Evolutionary conservation across 2,329 filamentous ascomycete species (phyloP), one percentile per base, ranked within the genome.

Genomic region (Drechslerella dactyloides): DNA sequence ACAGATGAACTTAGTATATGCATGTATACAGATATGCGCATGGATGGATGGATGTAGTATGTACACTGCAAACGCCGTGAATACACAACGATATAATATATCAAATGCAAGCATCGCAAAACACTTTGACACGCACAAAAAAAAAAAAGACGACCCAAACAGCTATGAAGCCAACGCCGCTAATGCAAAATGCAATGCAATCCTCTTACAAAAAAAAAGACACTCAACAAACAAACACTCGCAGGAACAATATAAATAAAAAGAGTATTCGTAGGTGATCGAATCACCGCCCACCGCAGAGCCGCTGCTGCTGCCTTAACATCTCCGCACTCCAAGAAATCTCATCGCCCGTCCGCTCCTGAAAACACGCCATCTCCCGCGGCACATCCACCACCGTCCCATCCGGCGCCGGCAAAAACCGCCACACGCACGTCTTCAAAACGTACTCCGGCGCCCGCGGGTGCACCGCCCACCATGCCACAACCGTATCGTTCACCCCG

Each of bases 391-490:
- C 13, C 35, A 35, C 10, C n/a, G 24, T 35, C 15, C 59, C 59
- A 56, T 63, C 51, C 1, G 51, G 51, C 17, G n/a, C 15, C 8
- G 51, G 8, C 15, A 51, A 24, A 35, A 63, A 63, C 21, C 10
- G 17, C 15, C 35, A 63, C 15, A 48, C 51, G n/a, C 59, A 63
- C 23, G 40, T 48, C 51, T 55, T 42, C 40, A 63, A 17, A 17
- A 40, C 19, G 40, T 52, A 63, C 6, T 44, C 51, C 2, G 1
- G 5, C 37, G 30, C 35, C 11, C 37, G 51, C 30, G 59, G 59
- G 7, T 46, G 17, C 24, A 63, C 59, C 8, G 27, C 23, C 27
- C 50, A 46, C 50, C 56, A 65, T 6, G 61, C 57, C 11, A 65
- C 30, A 7, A 65, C 53, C 1, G 61, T 65, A 13, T 65, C 53